These are phyloP conservation scores for Cyanodermella asteris DNA, from an alignment of 2,329 filamentous ascomycete genomes.

Conservation along the genomic window DNA sequence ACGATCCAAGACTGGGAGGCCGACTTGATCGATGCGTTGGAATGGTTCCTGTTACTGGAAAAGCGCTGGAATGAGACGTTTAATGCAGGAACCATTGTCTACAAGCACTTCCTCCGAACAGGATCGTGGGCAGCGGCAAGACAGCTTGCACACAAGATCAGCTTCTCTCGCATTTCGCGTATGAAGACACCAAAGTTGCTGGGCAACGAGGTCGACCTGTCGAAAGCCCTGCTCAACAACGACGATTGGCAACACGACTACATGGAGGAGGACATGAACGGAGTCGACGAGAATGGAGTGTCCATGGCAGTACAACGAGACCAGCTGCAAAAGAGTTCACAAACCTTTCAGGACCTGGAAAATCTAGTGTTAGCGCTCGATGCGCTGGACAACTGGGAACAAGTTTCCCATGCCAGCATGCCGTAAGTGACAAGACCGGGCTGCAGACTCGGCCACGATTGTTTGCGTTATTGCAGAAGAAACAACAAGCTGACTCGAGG, in stretches of 20 bases:
- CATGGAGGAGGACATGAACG: constrained; percentile 15
- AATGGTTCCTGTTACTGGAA: constrained; percentile 63
- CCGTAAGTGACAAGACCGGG: neutral
- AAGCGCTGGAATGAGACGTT: constrained; percentile 53
- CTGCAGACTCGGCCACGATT: constrained; percentile 1
- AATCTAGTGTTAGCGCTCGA: constrained; percentile 43
- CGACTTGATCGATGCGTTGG: constrained; percentile 55
- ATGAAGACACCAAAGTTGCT: constrained; percentile 10
- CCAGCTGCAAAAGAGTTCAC: constrained; percentile 31
- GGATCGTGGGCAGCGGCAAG: constrained; percentile 11
- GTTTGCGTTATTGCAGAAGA: too few species aligned
- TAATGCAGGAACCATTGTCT: constrained; percentile 44
- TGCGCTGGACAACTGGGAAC: constrained; percentile 43
- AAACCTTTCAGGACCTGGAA: constrained; percentile 47
- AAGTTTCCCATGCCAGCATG: constrained; percentile 21
- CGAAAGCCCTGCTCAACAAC: neutral
- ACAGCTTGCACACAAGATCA: constrained; percentile 5
- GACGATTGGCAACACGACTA: constrained; percentile 1
- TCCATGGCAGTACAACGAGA: constrained; percentile 10
- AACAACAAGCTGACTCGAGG: too few species aligned
- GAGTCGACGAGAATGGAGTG: neutral
- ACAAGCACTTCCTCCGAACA: constrained; percentile 69
- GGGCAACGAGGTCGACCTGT: constrained; percentile 5
- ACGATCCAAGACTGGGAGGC: constrained; percentile 38
- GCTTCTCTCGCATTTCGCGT: constrained; percentile 8